A percentile compares a stretch with the other conserved stretches of the same genome.
Evolutionary conservation across 345 rosid species (phyloP).

Genomic region (Rhodomyrtus tomentosa): DNA sequence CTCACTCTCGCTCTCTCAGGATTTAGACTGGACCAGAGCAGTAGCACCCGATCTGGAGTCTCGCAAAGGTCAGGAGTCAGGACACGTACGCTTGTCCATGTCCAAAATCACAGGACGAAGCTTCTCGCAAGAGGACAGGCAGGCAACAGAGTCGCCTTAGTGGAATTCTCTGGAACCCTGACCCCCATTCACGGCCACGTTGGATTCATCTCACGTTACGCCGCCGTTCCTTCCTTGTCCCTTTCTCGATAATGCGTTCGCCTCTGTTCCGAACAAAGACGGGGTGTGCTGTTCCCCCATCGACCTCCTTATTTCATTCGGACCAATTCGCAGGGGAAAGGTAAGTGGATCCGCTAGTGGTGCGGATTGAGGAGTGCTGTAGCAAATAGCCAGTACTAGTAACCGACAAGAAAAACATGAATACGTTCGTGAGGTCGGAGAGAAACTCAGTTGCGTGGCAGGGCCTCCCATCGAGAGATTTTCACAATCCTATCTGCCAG

Average conservation of each 20-base stretch:
- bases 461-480: no score
- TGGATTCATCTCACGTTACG: background rate
- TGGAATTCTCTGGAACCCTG: background rate
- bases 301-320: background rate
- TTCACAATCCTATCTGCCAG: background rate
- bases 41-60: background rate
- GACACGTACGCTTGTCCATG: background rate
- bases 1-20: background rate
- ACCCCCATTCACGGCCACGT: background rate
- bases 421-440: no score
- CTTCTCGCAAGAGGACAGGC: background rate
- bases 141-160: background rate
- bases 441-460: no score
- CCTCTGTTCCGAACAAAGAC: background rate
- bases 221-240: background rate
- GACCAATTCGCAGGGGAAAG: background rate
- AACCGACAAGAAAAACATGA: no score
- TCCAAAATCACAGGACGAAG: background rate
- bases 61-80: background rate
- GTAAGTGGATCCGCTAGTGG: background rate
- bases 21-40: background rate
- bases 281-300: background rate
- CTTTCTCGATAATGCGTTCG: background rate
- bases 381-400: background rate
- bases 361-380: background rate